These are phyloP conservation scores for Daphne laureola DNA, from an alignment of 441 rosid genomes.

Conservation along the genomic window DNA sequence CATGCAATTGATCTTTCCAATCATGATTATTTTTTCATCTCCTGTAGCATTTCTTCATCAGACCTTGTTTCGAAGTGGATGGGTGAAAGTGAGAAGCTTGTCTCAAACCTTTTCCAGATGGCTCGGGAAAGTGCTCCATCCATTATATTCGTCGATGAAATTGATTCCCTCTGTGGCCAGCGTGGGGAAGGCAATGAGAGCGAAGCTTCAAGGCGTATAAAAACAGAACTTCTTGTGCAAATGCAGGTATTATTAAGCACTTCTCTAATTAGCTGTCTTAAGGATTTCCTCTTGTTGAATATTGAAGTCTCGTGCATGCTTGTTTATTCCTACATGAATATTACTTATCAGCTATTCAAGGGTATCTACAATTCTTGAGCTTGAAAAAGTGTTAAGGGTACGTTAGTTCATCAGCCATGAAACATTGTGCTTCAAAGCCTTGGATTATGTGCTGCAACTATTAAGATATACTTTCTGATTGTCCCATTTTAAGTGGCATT, in stretches of 20 bases:
- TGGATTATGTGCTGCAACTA: too few relatives aligned
- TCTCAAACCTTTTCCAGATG: conserved; percentile 95
- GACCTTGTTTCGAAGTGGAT: conserved; percentile 99
- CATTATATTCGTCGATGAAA: conserved; percentile 92
- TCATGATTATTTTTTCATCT: conserved; percentile 16
- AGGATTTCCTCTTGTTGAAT: too few relatives aligned
- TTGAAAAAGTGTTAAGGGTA: too few relatives aligned
- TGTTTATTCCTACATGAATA: too few relatives aligned
- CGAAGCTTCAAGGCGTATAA: conserved; percentile 99
- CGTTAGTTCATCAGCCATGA: too few relatives aligned
- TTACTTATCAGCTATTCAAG: too few relatives aligned
- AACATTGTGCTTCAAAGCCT: too few relatives aligned
- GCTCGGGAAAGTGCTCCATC: conserved; percentile 99
- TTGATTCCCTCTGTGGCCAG: conserved; percentile 93
- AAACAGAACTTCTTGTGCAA: conserved; percentile 99
- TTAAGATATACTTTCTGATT: too few relatives aligned
- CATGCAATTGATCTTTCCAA: not conserved
- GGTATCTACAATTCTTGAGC: too few relatives aligned
- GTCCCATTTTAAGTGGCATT: too few relatives aligned
- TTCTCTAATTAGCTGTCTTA: too few relatives aligned
- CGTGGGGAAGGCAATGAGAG: conserved; percentile 99
- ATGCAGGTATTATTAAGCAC: conserved; percentile 66
- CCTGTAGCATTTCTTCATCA: conserved; percentile 79
- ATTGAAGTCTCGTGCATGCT: too few relatives aligned
- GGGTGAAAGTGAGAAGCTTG: conserved; percentile 99